Evolutionary conservation across 2,329 filamentous ascomycete species (phyloP).

Genomic region (Sclerotinia subarctica): DNA sequence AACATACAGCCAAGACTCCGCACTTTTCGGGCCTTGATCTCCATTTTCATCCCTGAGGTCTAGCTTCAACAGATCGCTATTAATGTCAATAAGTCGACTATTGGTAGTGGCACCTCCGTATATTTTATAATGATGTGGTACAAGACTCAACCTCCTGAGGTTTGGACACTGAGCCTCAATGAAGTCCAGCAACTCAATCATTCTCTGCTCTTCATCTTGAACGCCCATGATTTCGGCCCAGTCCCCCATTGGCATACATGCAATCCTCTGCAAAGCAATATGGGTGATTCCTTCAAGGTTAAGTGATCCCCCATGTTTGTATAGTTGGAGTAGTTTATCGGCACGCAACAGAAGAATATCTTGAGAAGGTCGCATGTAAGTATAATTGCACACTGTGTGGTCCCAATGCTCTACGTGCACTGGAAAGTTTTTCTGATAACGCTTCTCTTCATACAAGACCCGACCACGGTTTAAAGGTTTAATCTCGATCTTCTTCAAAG

Average conservation of each 20-base stretch:
- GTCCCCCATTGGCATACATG: too few relatives aligned
- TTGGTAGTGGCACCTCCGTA: neutral
- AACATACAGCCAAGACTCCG: too few relatives aligned
- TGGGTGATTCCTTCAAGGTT: neutral
- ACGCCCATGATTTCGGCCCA: too few relatives aligned
- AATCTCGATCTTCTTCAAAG: neutral
- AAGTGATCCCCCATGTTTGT: neutral
- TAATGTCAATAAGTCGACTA: neutral
- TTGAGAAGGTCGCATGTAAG: neutral
- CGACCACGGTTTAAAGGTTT: neutral
- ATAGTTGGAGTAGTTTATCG: accelerated
- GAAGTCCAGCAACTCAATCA: neutral
- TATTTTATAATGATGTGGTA: accelerated
- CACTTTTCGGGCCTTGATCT: too few relatives aligned
- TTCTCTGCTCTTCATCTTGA: neutral
- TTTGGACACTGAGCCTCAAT: neutral
- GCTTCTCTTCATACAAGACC: too few relatives aligned
- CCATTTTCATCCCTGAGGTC: neutral
- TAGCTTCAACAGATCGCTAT: neutral
- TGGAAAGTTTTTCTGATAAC: too few relatives aligned
- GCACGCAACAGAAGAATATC: neutral
- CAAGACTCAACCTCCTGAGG: neutral
- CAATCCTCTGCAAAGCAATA: neutral
- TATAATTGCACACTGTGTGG: neutral
- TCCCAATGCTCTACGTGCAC: too few relatives aligned